phyloP scores from a whole-genome alignment of 2,329 filamentous ascomycete genomes.

The Huntiella abstrusa region DNA sequence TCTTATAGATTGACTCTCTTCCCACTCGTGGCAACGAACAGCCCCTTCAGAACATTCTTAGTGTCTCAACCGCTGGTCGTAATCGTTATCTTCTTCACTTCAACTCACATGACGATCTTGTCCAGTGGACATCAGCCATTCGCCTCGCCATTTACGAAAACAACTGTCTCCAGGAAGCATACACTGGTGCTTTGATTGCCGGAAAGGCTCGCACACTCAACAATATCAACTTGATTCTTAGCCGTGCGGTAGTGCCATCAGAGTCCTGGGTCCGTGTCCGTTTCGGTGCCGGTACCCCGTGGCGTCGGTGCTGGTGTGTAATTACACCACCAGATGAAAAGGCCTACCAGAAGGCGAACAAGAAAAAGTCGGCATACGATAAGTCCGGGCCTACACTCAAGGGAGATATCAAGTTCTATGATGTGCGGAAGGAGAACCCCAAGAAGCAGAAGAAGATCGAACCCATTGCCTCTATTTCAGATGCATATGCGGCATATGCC shows the following conservation, averaged over 20 bases:
- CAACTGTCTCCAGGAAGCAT: slow-evolving; percentile 81
- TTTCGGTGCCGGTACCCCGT: slow-evolving; percentile 88
- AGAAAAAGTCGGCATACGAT: slow-evolving; percentile 69
- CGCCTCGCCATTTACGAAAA: slow-evolving; percentile 89
- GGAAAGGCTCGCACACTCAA: slow-evolving; percentile 82
- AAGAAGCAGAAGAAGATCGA: slow-evolving; percentile 82
- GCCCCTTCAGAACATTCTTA: slow-evolving; percentile 82
- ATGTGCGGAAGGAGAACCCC: slow-evolving; percentile 52
- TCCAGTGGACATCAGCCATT: slow-evolving; percentile 92
- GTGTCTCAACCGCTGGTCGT: slow-evolving; percentile 83
- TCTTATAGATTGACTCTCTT: slow-evolving; percentile 59
- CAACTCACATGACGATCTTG: slow-evolving; percentile 78
- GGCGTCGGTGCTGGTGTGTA: slow-evolving; percentile 94
- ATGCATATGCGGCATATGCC: slow-evolving; percentile 83
- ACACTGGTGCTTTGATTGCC: slow-evolving; percentile 86
- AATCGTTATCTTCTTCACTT: slow-evolving; percentile 95
- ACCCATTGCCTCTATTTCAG: slow-evolving; percentile 79
- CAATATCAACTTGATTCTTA: slow-evolving; percentile 78
- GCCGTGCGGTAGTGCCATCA: slow-evolving; percentile 53
- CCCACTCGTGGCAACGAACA: slow-evolving; percentile 65
- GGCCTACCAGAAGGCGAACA: slow-evolving; percentile 66
- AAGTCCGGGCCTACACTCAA: slow-evolving; percentile 51
- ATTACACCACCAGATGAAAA: slow-evolving; percentile 88
- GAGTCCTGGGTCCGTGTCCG: slow-evolving; percentile 92
- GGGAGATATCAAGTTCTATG: slow-evolving; percentile 89